These are phyloP conservation scores for Dispira simplex DNA, from an alignment of 192 early-diverging fungal species.

Conservation along the genomic window DNA sequence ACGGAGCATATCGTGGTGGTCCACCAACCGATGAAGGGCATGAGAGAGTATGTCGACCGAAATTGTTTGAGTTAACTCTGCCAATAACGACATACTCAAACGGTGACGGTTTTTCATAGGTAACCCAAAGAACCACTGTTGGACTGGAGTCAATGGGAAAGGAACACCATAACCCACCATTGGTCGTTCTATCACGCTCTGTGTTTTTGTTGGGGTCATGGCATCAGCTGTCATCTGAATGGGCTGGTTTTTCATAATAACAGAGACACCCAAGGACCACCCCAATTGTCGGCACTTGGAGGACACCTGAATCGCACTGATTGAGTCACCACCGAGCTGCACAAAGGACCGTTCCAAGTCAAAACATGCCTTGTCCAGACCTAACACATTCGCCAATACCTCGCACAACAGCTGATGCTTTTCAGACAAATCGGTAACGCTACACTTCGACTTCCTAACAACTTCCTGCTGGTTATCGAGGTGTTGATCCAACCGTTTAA, in stretches of 20 bases:
- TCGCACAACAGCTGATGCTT: no score
- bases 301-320: slow-evolving; percentile 12
- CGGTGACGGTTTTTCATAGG: no score
- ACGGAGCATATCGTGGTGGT: slow-evolving; percentile 1
- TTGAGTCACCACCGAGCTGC: slow-evolving; percentile 23
- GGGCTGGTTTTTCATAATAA: neutral
- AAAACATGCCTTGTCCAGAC: neutral
- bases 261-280: neutral
- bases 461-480: no score
- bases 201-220: neutral
- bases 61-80: no score
- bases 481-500: no score
- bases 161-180: neutral
- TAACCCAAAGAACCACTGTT: no score
- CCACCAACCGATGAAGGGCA: neutral
- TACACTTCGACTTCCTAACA: no score
- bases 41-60: no score
- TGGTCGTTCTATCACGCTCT: neutral
- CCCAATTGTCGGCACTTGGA: neutral
- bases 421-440: no score
- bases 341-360: no score
- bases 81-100: no score
- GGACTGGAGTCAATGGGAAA: neutral
- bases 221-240: neutral
- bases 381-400: neutral